Conservation (phyloP, 345 rosid species). For the Eucalyptus pauciflora region DNA sequence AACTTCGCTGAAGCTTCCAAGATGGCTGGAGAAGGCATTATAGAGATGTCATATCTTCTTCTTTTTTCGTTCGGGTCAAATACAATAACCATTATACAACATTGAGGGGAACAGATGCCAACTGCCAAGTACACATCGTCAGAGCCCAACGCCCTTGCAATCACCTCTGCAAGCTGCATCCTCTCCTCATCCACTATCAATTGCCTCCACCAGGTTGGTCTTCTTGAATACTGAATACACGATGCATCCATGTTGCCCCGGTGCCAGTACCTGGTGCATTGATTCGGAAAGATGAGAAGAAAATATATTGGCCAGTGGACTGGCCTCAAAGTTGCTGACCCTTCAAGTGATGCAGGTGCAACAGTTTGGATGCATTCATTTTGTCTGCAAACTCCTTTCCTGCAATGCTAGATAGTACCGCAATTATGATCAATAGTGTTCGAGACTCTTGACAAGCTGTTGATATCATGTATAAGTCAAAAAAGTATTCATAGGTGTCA, state of each 20-base stretch:
- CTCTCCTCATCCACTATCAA: background rate
- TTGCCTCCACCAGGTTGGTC: background rate
- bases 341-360: background rate
- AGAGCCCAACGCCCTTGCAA: background rate
- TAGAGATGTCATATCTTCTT: background rate
- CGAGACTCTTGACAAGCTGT: background rate
- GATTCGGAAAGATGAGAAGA: background rate
- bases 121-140: background rate
- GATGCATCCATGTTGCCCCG: background rate
- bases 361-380: background rate
- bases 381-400: background rate
- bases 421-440: background rate
- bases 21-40: constrained; percentile 76
- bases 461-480: background rate
- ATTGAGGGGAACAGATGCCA: background rate
- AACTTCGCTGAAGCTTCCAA: constrained; percentile 51
- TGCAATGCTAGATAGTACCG: background rate
- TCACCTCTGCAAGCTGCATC: background rate
- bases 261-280: background rate
- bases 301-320: background rate
- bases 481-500: background rate
- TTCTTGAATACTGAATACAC: background rate
- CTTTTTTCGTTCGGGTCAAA: background rate
- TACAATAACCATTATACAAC: background rate
- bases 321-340: background rate